These are phyloP conservation scores for Roridomyces roridus DNA, from an alignment of 768 basidiomycete species.

Conservation along the genomic window DNA sequence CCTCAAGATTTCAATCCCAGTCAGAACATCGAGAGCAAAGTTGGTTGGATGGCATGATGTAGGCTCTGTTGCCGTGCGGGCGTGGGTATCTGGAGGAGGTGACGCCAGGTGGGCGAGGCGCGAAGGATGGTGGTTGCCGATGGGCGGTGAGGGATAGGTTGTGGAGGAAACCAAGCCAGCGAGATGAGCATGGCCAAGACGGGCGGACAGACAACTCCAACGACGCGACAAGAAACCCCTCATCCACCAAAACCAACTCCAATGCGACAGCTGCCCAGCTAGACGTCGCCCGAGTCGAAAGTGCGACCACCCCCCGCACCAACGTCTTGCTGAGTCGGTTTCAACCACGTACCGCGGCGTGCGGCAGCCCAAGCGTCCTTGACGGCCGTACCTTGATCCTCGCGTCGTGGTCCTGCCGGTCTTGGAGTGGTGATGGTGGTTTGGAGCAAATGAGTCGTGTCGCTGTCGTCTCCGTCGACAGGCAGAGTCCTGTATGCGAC, in stretches of 20 bases:
- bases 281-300: slow-evolving; percentile 13
- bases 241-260: background rate
- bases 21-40: no score
- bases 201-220: no score
- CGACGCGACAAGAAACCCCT: background rate
- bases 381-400: slow-evolving; percentile 4
- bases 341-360: slow-evolving; percentile 13
- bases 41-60: no score
- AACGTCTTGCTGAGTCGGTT: slow-evolving; percentile 5
- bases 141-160: background rate
- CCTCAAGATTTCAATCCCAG: no score
- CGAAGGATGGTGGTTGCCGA: no score
- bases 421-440: background rate
- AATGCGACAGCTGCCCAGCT: slow-evolving; percentile 2
- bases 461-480: background rate
- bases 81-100: no score
- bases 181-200: no score
- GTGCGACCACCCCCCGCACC: slow-evolving; percentile 6
- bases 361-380: slow-evolving; percentile 3
- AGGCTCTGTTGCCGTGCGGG: no score
- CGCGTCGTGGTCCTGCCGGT: slow-evolving; percentile 5
- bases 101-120: no score
- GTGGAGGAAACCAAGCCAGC: background rate
- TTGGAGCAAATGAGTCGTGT: background rate
- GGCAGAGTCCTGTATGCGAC: background rate